Percentiles rank a stretch among this genome's conserved stretches.
Evolutionary conservation across 352 stramenopile species (phyloP).

Genomic region (Phytophthora cajani): DNA sequence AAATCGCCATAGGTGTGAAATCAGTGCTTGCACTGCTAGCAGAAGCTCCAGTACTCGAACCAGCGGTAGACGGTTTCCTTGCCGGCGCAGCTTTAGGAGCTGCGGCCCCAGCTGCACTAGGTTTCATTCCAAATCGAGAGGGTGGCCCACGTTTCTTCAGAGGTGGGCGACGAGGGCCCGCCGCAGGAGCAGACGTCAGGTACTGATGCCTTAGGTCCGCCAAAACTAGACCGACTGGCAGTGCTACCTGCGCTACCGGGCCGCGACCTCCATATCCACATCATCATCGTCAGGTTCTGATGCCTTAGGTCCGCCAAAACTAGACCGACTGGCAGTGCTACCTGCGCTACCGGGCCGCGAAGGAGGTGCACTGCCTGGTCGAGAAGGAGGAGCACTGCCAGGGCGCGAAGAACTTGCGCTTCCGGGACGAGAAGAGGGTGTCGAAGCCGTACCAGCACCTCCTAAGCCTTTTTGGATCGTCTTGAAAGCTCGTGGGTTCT

Average conservation of each 20-base stretch:
- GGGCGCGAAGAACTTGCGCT: slow-evolving; percentile 43
- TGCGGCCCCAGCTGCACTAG: slow-evolving; percentile 26
- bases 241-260: slow-evolving; percentile 37
- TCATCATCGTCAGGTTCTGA: slow-evolving; percentile 28
- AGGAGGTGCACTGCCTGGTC: slow-evolving; percentile 35
- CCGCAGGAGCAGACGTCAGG: slow-evolving; percentile 24
- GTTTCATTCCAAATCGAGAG: slow-evolving; percentile 60
- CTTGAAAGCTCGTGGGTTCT: slow-evolving; percentile 79
- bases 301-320: slow-evolving; percentile 19
- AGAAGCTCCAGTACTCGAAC: slow-evolving; percentile 14
- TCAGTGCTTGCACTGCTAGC: slow-evolving; percentile 44
- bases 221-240: slow-evolving; percentile 34
- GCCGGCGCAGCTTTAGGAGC: slow-evolving; percentile 31
- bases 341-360: slow-evolving; percentile 41
- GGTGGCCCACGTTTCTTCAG: slow-evolving; percentile 62
- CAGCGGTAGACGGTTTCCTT: slow-evolving; percentile 36
- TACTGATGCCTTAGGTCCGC: slow-evolving; percentile 13
- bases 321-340: slow-evolving; percentile 35
- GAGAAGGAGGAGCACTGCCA: slow-evolving; percentile 29
- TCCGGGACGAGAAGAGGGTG: slow-evolving; percentile 38
- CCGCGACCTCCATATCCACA: slow-evolving; percentile 47
- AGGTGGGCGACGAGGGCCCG: slow-evolving; percentile 14
- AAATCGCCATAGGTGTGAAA: slow-evolving; percentile 72
- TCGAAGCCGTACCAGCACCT: slow-evolving; percentile 23
- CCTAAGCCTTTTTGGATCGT: slow-evolving; percentile 62